Evolutionary conservation across 202 grass and related monocot genomes (phyloP), one percentile per base, ranked within the genome.

Genomic region (Miscanthus sacchariflorus): DNA sequence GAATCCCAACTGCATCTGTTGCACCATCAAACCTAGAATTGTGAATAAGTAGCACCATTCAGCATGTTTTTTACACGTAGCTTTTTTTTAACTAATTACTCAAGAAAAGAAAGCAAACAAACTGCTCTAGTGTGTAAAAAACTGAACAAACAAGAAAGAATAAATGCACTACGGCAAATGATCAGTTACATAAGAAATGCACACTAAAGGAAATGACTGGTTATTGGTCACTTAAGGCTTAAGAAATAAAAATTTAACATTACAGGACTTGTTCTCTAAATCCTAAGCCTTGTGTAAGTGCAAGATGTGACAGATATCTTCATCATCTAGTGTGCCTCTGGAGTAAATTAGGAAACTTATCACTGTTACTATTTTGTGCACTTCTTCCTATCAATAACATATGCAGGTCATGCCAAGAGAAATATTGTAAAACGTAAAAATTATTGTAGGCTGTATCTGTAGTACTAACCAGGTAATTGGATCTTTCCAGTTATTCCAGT

Each of bases 401-500:
- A 38, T 59, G 1, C 4, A 69, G 27, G 48, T 58, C 25, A 63
- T 24, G 19, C 9, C 18, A 56, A 36, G 15, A 91, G 18, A 68
- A 83, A 21, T 69, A 69, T 24, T 81, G 10, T 50, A 69, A 38
- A n/a, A 75, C 4, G 15, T 75, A 28, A 8, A 39, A 59, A 15
- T 21, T 28, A 33, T 45, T 14, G 5, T 68, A 76, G 9, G 74
- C 73, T 79, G 73, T 28, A 84, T 87, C 28, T 45, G 13, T 58
- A 90, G 50, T 67, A 81, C 83, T 91, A 89, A 98, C 96, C 92
- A 93, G 80, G 96, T 96, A 54, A 99, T 93, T 67, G 94, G 89
- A 66, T 99, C 94, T 72, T 90, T 96, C 96, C 96, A 99, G 25
- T 21, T 70, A 54, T 78, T 90, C 96, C 94, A 99, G 84, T 99